These are phyloP conservation scores for Geopyxis carbonaria DNA, from an alignment of 495 filamentous ascomycete species.

Conservation along the genomic window DNA sequence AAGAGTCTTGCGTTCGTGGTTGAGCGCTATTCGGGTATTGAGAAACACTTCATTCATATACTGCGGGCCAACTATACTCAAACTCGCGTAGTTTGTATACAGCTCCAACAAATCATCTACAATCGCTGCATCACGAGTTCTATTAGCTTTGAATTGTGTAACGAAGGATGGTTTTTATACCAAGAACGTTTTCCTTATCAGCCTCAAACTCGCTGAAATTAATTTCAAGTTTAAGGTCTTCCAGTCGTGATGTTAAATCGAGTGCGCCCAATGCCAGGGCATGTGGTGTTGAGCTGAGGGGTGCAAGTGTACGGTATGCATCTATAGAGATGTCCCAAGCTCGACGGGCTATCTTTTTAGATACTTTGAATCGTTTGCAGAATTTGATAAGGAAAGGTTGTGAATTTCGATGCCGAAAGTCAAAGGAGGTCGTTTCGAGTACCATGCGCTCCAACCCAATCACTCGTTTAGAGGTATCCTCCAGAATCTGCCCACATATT, in stretches of 20 bases:
- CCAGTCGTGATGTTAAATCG: slow-evolving; percentile 57
- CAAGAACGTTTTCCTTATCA: slow-evolving; percentile 49
- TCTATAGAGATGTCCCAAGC: slow-evolving; percentile 74
- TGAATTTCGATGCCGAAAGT: slow-evolving; percentile 81
- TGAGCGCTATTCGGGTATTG: slow-evolving; percentile 66
- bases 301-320: slow-evolving; percentile 79
- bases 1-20: slow-evolving; percentile 43
- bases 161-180: slow-evolving; percentile 8
- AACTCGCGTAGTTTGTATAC: slow-evolving; percentile 48
- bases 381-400: slow-evolving; percentile 71
- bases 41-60: slow-evolving; percentile 62
- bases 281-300: slow-evolving; percentile 66
- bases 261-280: slow-evolving; percentile 68
- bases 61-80: slow-evolving; percentile 52
- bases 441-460: slow-evolving; percentile 84
- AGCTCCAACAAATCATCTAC: slow-evolving; percentile 21
- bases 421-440: slow-evolving; percentile 83
- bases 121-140: slow-evolving; percentile 9
- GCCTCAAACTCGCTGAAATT: slow-evolving; percentile 36
- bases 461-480: slow-evolving; percentile 52
- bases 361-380: slow-evolving; percentile 31
- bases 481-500: slow-evolving; percentile 46
- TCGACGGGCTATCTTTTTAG: slow-evolving; percentile 36
- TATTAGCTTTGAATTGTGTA: neutral
- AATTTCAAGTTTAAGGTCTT: slow-evolving; percentile 31